Base-by-base conservation (phyloP, 2,329 filamentous ascomycete genomes). In the Exophiala viscosa region DNA sequence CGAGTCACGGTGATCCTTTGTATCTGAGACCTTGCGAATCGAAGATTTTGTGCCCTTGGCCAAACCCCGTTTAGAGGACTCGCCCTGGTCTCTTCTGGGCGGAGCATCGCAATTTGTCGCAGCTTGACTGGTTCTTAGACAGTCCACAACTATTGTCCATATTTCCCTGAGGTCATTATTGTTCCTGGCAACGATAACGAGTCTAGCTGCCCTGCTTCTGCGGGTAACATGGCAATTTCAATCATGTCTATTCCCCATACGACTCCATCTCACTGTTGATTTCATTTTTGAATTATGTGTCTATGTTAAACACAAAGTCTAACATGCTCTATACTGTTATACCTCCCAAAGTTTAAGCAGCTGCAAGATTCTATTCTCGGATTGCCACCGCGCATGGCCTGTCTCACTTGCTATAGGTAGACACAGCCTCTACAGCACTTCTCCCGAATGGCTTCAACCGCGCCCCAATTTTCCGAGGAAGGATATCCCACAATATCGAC, bases 361-460 rank as follows among this genome's bases (percentile, higher is more conserved):
- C 38, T 18, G 33, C 28, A 39, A 41, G 31, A 13, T 38, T 28
- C n/a, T 36, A 14, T 45, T 45, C 18, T 36, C 23, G 14, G 41
- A 15, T 44, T 43, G 49, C 49, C 54, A 45, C 54, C 43, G 28
- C 43, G 32, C 31, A 50, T 52, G 50, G 43, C 43, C 32, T 48
- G 54, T 57, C 45, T 54, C 50, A 57, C 32, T 50, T 54, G 54
- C 34, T 54, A 47, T 23, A 14, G 17, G 23, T 28, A 20, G 40
- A 43, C 43, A 35, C 40, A 45, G 39, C 20, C 45, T 15, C 32
- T 10, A 17, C 7, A 17, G 5, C 17, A 15, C n/a, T 17, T 47
- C 34, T 32, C 33, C 23, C 47, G 28, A 35, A 57, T 57, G 54
- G 39, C 50, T 23, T 35, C 42, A 18, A 8, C 20, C 32, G 43